Evolutionary conservation across 176 grass and related monocot species (phyloP), one percentile per base, ranked within the genome.

Genomic region (Secale cereale): DNA sequence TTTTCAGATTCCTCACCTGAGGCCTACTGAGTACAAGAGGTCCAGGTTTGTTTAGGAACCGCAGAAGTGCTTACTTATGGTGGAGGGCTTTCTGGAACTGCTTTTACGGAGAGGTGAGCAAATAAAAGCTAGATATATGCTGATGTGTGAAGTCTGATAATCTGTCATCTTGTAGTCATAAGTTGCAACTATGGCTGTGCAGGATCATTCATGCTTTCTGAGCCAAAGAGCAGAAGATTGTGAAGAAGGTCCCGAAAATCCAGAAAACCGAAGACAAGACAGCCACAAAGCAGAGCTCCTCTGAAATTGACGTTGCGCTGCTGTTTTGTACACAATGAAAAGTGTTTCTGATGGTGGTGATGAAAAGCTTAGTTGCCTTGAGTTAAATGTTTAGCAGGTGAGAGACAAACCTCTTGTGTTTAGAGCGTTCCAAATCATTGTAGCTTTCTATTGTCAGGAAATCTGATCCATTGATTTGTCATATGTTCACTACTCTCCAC

Each of bases 231-330:
- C 70, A 74, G 70, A 74, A 74, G 70, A 74, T 74, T 2, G 25
- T 17, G 0, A 74, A 74, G 14, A 48, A 74, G 70, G 70, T 74
- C 14, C 40, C 5, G 70, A 48, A 74, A 74, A 74, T 74, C 14
- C 40, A 74, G 70, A 74, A 74, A 74, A 48, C 40, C 40, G 19
- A 74, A 48, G 70, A 74, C 70, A 73, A 73, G 70, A 73, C 6
- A 45, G 39, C 39, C 70, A 19, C 52, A 56, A 56, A 56, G 52
- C 0, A 56, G 52, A 56, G 52, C 52, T 56, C 52, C 52, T 56
- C 19, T 56, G 50, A 56, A 20, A 56, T 56, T 56, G 52, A 56
- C 2, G 7, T 8, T 56, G 52, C 19, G 2, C 19, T 56, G 52
- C 7, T 56, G 16, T 56, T 56, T 56, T 56, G 52, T 56, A 22